Base-by-base conservation (phyloP, 306 rosid genomes). In the Canavalia ensiformis region DNA sequence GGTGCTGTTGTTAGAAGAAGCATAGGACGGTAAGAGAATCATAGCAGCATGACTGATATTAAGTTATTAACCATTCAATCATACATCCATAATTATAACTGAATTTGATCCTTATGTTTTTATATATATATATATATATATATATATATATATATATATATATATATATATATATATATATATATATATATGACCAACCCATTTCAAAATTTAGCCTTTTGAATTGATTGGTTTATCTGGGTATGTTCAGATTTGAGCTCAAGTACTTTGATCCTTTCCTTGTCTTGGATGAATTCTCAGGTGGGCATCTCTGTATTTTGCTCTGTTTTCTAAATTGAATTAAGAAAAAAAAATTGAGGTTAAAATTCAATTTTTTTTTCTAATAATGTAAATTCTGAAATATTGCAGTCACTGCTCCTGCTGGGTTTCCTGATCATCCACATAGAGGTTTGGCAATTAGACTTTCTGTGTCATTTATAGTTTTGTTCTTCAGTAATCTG, bases 361-460 rank as follows among this genome's bases (percentile, higher is more conserved):
- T 18, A 18, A 18, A 18, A 18, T 18, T 57, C 64, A 60, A 35
- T 79, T 13, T 83, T 70, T 6, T 68, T 39, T 59, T 59, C 65
- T 83, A 42, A 83, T 12, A 73, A 55, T 79, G 76, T 41, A 67
- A 68, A 67, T 9, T 82, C 63, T 63, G 54, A 5, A 60, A 64
- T 83, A 30, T 80, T 86, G 82, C 93, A 95, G 98, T 91, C 33
- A 72, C 97, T 66, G 93, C 97, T 86, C 99, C 99, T 44, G 96
- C 98, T 88, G 99, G 99, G 7, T 95, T 95, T 75, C 99, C 93
- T 37, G 99, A 95, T 87, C 99, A 95, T 87, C 98, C 99, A 79
- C 99, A 95, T 46, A 90, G 99, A 89, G 99, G 99, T 90, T 83
- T 84, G 82, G 8, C 29, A 31, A 46, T 56, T 55, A 5, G 13